Evolutionary conservation across 352 stramenopile genomes (phyloP).

Genomic region (Lagenidium giganteum): DNA sequence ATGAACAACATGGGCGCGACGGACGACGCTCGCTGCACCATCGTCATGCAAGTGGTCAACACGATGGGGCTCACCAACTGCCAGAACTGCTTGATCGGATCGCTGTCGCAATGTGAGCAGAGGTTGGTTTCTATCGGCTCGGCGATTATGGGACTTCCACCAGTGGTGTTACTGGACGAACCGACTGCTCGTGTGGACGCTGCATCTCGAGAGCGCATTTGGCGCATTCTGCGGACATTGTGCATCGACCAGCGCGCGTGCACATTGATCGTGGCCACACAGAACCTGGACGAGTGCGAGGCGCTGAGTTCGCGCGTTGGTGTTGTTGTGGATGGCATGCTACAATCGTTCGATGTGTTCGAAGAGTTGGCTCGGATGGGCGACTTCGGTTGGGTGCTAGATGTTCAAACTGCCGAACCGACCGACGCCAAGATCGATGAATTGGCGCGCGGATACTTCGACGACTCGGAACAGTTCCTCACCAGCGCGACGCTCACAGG

Average conservation of each 20-base stretch:
- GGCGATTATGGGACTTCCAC: slow-evolving; percentile 5
- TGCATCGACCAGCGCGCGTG: not conserved
- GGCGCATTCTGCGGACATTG: slow-evolving; percentile 4
- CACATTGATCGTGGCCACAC: slow-evolving; percentile 9
- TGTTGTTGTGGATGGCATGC: slow-evolving; percentile 12
- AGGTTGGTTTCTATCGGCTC: slow-evolving; percentile 8
- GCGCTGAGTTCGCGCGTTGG: slow-evolving; percentile 10
- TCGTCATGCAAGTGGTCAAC: no score
- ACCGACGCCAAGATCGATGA: not conserved
- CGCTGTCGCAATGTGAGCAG: slow-evolving; percentile 2
- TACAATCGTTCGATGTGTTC: slow-evolving; percentile 12
- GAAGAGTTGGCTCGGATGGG: slow-evolving; percentile 5
- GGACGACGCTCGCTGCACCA: no score
- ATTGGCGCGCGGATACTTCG: slow-evolving; percentile 1
- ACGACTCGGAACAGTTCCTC: no score
- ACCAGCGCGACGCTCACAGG: not conserved
- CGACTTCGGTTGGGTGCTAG: slow-evolving; percentile 19
- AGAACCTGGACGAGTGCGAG: slow-evolving; percentile 9
- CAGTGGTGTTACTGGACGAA: slow-evolving; percentile 15
- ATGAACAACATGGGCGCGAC: not conserved
- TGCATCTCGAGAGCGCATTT: slow-evolving; percentile 4
- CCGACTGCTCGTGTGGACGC: slow-evolving; percentile 12
- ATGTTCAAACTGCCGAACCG: slow-evolving; percentile 3
- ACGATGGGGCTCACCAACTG: not conserved
- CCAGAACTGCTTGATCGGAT: slow-evolving; percentile 2